Base-by-base conservation (phyloP, 768 basidiomycete genomes). In the Rubroboletus pulcherrimus region DNA sequence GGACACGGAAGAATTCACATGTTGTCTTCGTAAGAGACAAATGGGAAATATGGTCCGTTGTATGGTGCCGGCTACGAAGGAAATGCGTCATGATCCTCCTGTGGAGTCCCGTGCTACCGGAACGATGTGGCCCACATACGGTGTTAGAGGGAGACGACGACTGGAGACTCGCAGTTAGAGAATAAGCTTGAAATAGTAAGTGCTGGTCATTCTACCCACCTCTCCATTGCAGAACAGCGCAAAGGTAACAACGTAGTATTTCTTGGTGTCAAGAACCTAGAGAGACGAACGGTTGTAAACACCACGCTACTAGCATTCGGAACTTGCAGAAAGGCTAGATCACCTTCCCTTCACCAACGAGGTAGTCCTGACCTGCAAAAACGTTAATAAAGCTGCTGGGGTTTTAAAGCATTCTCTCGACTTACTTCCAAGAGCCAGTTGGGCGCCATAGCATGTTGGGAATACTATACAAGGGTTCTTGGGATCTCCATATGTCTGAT, bases 111-210 rank as follows among this genome's bases (percentile, higher is more conserved):
- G 2, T 50, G 26, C 26, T 5, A 2, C 7, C 17, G 47, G 7
- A n/a, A 41, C 6, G 7, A 46, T 24, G 15, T 8, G 7, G 12
- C 12, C 14, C 42, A 53, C 65, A 45, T 41, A 66, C 66, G n/a
- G 66, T 83, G 61, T 83, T 84, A 0, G 82, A 84, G 26, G 83
- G 82, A 30, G 83, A 84, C 17, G 82, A 84, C 0, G 82, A 85
- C 81, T 84, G 10, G 38, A 30, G 17, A 30, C 9, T 21, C 46
- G 19, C 26, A 8, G 26, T 17, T 29, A 45, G 38, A 49, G 29
- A 50, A 44, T n/a, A 11, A 15, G 12, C 19, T 34, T 26, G n/a
- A n/a, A 17, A 39, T 10, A 31, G 7, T 34, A 30, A 19, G 35
- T 15, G 37, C 7, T 24, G 38, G 37, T 14, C n/a, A 24, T 34